Evolutionary conservation across 2,329 filamentous ascomycete genomes (phyloP).

Genomic region (Hyphodiscus sp.): DNA sequence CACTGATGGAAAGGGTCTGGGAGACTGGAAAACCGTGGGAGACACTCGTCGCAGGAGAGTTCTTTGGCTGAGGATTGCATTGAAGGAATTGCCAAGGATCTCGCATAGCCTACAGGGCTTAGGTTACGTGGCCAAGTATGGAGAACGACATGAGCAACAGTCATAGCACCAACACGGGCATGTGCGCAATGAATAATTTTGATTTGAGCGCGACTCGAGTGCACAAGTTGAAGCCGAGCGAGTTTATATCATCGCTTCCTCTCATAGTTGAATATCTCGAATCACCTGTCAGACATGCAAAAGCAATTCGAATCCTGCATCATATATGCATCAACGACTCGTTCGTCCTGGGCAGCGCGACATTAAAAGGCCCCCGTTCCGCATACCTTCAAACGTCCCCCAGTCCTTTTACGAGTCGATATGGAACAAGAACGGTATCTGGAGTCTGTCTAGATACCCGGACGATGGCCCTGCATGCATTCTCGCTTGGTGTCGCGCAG

Average conservation of each 20-base stretch:
- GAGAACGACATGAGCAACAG: too few relatives aligned
- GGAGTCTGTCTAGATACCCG: conserved; percentile 11
- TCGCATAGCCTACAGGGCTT: background rate
- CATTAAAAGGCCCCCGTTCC: conserved; percentile 32
- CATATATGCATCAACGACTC: background rate
- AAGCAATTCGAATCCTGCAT: background rate
- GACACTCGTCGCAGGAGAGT: conserved; percentile 41
- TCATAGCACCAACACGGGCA: too few relatives aligned
- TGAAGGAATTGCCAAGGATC: background rate
- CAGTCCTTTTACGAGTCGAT: background rate
- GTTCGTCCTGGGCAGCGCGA: conserved; percentile 38
- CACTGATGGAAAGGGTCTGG: conserved; percentile 64
- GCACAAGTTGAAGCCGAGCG: too few relatives aligned
- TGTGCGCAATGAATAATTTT: too few relatives aligned
- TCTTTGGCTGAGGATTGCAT: conserved; percentile 22
- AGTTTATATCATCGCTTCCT: too few relatives aligned
- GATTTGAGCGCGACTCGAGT: too few relatives aligned
- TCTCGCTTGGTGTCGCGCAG: background rate
- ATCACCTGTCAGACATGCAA: too few relatives aligned
- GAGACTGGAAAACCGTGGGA: conserved; percentile 63
- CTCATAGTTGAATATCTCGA: too few relatives aligned
- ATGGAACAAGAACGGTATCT: conserved; percentile 10
- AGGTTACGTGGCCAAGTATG: too few relatives aligned
- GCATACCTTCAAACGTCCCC: background rate
- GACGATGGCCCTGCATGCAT: background rate